phyloP scores from a whole-genome alignment of 2,329 filamentous ascomycete species.

The Epichloe elymi region DNA sequence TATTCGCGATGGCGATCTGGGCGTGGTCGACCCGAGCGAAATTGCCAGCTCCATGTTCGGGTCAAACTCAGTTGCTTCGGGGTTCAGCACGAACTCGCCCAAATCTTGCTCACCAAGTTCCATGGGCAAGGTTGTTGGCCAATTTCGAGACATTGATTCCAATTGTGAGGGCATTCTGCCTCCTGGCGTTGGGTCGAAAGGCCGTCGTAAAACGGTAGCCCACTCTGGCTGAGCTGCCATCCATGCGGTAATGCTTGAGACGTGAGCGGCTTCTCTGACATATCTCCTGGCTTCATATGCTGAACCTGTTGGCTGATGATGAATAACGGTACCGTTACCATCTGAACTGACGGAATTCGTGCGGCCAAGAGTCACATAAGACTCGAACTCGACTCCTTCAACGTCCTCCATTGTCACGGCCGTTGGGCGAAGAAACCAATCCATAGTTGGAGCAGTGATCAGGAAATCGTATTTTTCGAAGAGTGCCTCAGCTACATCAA shows the following conservation, averaged over 20 bases:
- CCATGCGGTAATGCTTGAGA: slow-evolving; percentile 3
- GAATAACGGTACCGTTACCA: slow-evolving; percentile 2
- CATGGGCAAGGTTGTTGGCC: background rate
- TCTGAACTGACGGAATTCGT: slow-evolving; percentile 1
- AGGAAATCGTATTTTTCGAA: slow-evolving; percentile 9
- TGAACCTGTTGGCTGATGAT: background rate
- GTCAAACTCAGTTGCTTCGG: slow-evolving; percentile 5
- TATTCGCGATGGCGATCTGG: background rate
- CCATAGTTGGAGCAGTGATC: slow-evolving; percentile 9
- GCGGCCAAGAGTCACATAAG: background rate
- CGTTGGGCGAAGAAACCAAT: slow-evolving; percentile 15
- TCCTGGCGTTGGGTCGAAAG: slow-evolving; percentile 5
- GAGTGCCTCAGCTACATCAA: slow-evolving; percentile 13
- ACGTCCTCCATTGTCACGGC: background rate
- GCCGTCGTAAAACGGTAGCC: background rate
- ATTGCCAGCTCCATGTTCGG: background rate
- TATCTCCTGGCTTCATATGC: background rate
- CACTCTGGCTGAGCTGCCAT: slow-evolving; percentile 5
- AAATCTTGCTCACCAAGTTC: background rate
- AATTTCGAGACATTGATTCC: background rate
- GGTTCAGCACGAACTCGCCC: slow-evolving; percentile 3
- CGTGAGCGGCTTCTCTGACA: background rate
- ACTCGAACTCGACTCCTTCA: background rate
- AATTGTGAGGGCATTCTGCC: background rate
- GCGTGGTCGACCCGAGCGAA: background rate